Percentiles rank a stretch among this genome's conserved stretches.
Conservation (phyloP, 495 filamentous ascomycete species). For the Aspergillus egyptiacus region DNA sequence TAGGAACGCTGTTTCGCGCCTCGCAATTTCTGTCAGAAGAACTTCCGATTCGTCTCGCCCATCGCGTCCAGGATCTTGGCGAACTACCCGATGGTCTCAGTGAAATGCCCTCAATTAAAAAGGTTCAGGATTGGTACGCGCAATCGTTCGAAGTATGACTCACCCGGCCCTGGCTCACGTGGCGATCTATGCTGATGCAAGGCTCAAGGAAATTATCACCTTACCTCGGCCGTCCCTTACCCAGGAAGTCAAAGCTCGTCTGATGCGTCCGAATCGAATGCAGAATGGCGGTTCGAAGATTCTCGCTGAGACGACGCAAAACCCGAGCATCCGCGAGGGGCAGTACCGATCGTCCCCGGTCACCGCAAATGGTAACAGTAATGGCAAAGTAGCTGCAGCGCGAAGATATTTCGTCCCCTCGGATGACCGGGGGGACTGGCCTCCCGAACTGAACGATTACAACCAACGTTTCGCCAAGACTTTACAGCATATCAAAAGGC, state of each 20-base stretch:
- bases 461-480: conserved; percentile 83
- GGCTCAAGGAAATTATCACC: conserved; percentile 74
- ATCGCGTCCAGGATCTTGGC: conserved; percentile 88
- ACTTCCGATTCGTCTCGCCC: conserved; percentile 91
- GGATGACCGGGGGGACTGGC: conserved; percentile 85
- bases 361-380: conserved; percentile 43
- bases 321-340: conserved; percentile 82
- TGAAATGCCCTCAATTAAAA: conserved; percentile 95
- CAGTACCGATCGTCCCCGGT: conserved; percentile 74
- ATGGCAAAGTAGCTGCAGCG: conserved; percentile 35
- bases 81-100: conserved; percentile 94
- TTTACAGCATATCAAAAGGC: conserved; percentile 84
- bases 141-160: conserved; percentile 91
- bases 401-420: conserved; percentile 88
- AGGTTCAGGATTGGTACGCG: conserved; percentile 96
- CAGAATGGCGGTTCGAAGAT: conserved; percentile 56
- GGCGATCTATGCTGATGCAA: background rate
- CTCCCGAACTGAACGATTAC: conserved; percentile 88
- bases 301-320: conserved; percentile 75
- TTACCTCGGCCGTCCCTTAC: conserved; percentile 70
- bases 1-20: conserved; percentile 91
- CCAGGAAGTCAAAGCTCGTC: conserved; percentile 68
- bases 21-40: conserved; percentile 98
- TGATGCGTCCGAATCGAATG: conserved; percentile 65
- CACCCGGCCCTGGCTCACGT: background rate